Evolutionary conservation across 2,329 filamentous ascomycete species (phyloP), one percentile per base, ranked within the genome.

Genomic region (Clonostachys byssicola): DNA sequence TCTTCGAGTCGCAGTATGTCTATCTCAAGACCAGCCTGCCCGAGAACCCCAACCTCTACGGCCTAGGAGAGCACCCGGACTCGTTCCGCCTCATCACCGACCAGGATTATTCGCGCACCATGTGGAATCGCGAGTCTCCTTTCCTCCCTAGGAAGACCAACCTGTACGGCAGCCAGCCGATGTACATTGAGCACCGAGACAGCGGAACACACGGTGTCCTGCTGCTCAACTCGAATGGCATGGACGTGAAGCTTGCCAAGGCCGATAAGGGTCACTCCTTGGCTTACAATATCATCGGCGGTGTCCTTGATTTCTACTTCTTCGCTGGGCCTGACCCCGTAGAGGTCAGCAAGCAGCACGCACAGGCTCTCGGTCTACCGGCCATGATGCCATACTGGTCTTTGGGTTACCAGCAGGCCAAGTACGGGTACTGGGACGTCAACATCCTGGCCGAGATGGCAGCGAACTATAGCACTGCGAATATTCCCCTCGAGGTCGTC

Each of bases 241-340:
- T 91, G 83, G 86, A 92, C 50, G 74, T 92, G 61, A 85, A 85
- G 55, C 83, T 92, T 61, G 78, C 89, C 60, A 78, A 81, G 50
- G 79, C 78, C 2, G 65, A 71, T 6, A 63, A 72, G 20, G 17
- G 36, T 18, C 73, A 78, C 7, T 20, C 90, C 56, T 75, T 94
- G 6, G 86, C 92, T 64, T 94, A 92, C 68, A 89, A 92, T 61
- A 81, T 81, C 2, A 73, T 92, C 1, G 88, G 89, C 7, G 89
- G 89, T 10, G 77, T 92, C 17, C 60, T 94, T 3, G 89, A 92
- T 62, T 79, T 86, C 45, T 86, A 86, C 58, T 85, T 86, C 57
- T 56, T 86, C 10, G 72, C 79, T 9, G 83, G 83, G 0, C 78
- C 80, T 0, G 73, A 68, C 1, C 79, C 83, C 0, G 65, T 78